These are phyloP conservation scores for Botryotinia narcissicola DNA, from an alignment of 2,329 filamentous ascomycete genomes.

Conservation along the genomic window DNA sequence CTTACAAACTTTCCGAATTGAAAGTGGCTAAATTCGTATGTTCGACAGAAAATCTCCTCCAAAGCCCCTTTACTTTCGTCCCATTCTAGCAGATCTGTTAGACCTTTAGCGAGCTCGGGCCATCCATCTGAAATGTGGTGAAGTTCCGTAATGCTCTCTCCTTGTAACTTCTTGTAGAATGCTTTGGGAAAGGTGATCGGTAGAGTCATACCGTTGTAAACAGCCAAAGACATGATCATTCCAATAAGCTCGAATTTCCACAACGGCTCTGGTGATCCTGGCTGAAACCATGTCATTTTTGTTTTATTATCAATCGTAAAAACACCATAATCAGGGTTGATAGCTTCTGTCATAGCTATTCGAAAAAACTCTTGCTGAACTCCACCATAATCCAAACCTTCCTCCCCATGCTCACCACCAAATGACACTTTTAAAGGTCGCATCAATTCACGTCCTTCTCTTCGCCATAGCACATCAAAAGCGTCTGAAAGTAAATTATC, in stretches of 20 bases:
- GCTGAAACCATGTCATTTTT: slow-evolving; percentile 83
- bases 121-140: slow-evolving; percentile 83
- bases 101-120: slow-evolving; percentile 74
- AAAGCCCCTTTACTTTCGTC: slow-evolving; percentile 71
- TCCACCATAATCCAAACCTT: slow-evolving; percentile 89
- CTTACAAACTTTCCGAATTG: slow-evolving; percentile 57
- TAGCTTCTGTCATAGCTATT: slow-evolving; percentile 73
- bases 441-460: slow-evolving; percentile 76
- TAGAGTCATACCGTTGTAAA: slow-evolving; percentile 90
- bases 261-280: slow-evolving; percentile 74
- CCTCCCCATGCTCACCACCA: slow-evolving; percentile 77
- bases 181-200: slow-evolving; percentile 85
- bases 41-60: slow-evolving; percentile 76
- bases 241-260: slow-evolving; percentile 92
- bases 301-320: slow-evolving; percentile 77
- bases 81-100: slow-evolving; percentile 74
- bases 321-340: slow-evolving; percentile 73
- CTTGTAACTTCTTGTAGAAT: slow-evolving; percentile 78
- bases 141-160: slow-evolving; percentile 64
- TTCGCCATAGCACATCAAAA: slow-evolving; percentile 85
- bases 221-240: slow-evolving; percentile 79
- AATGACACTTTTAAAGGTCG: slow-evolving; percentile 86
- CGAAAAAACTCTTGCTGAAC: slow-evolving; percentile 97
- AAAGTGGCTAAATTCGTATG: slow-evolving; percentile 77
- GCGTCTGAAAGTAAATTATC: slow-evolving; percentile 68